Conservation (phyloP, 2,329 filamentous ascomycete genomes). For the Pseudogymnoascus sp. region DNA sequence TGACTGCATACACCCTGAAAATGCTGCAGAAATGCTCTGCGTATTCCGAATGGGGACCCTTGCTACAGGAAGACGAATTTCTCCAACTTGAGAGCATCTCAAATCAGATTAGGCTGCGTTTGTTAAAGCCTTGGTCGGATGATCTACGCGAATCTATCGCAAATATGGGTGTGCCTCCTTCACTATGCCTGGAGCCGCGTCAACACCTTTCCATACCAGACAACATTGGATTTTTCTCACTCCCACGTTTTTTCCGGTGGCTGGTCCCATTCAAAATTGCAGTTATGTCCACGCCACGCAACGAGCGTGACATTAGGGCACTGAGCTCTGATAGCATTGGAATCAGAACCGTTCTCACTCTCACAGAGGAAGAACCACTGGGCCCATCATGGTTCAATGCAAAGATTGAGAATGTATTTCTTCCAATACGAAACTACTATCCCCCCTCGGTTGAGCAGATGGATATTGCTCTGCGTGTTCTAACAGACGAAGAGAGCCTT, state of each 20-base stretch:
- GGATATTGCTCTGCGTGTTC: constrained; percentile 11
- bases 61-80: constrained; percentile 1
- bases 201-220: background rate
- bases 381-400: constrained; percentile 12
- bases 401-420: constrained; percentile 12
- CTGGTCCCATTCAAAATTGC: constrained; percentile 12
- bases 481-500: constrained; percentile 9
- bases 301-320: constrained; percentile 2
- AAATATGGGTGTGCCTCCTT: background rate
- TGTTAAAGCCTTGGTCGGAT: background rate
- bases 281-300: constrained; percentile 15
- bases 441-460: constrained; percentile 15
- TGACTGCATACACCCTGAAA: background rate
- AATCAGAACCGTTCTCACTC: constrained; percentile 16
- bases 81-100: background rate
- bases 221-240: background rate
- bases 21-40: background rate
- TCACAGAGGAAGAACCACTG: constrained; percentile 16
- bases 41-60: background rate
- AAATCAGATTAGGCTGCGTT: background rate
- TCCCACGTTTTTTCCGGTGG: constrained; percentile 18
- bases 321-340: constrained; percentile 1
- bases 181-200: background rate
- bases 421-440: constrained; percentile 15
- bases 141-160: background rate